Evolutionary conservation across 1,284 basidiomycete species (phyloP).

Genomic region (Heterobasidion irregulare): DNA sequence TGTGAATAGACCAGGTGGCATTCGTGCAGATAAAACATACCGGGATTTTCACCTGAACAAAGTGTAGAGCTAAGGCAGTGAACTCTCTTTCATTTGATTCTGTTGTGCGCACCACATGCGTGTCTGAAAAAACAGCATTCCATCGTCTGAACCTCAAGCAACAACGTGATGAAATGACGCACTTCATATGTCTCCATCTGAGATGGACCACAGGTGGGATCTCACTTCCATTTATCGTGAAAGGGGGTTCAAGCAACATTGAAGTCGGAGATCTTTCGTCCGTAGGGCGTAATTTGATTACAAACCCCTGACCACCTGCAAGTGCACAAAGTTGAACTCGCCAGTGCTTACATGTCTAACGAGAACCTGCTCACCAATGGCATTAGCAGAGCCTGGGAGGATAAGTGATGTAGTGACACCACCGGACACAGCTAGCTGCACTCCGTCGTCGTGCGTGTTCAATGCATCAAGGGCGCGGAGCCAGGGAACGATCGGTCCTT

Average conservation of each 20-base stretch:
- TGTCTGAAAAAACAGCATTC: constrained; percentile 16
- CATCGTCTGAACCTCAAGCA: neutral
- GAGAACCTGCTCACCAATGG: constrained; percentile 25
- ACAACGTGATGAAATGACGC: constrained; percentile 9
- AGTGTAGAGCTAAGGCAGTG: neutral
- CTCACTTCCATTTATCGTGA: constrained; percentile 30
- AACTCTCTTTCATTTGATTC: neutral
- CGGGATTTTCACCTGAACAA: constrained; percentile 18
- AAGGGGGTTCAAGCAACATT: constrained; percentile 60
- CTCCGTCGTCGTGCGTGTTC: constrained; percentile 29
- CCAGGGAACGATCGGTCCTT: constrained; percentile 31
- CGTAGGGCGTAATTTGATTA: constrained; percentile 59
- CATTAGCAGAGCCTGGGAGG: constrained; percentile 39
- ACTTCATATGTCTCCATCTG: constrained; percentile 61
- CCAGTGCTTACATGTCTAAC: neutral
- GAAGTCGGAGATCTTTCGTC: constrained; percentile 47
- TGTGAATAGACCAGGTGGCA: neutral
- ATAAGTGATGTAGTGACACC: constrained; percentile 39
- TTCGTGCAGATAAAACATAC: neutral
- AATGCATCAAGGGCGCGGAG: constrained; percentile 39
- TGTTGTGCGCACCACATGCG: constrained; percentile 23
- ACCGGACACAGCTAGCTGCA: constrained; percentile 28
- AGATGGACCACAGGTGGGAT: constrained; percentile 17
- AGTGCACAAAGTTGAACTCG: neutral
- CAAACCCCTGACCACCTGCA: constrained; percentile 59